These are phyloP conservation scores for Pistacia integerrima DNA, from an alignment of 345 rosid genomes.

Conservation along the genomic window DNA sequence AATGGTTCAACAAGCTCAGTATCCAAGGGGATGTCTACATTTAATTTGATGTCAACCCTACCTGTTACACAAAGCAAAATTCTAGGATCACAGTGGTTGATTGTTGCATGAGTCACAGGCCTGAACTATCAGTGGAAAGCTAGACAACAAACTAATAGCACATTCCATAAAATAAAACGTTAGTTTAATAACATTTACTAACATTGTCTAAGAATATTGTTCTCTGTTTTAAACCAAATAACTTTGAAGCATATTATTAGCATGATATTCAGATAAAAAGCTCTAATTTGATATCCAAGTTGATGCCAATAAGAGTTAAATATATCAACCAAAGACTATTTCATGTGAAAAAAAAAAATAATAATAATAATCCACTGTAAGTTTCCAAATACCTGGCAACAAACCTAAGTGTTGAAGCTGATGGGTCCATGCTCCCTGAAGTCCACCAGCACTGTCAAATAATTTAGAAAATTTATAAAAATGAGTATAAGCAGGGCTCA, in stretches of 20 bases:
- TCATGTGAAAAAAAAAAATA: not conserved
- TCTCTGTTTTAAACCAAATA: not conserved
- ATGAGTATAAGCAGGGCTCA: not conserved
- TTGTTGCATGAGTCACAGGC: not conserved
- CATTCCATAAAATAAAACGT: not conserved
- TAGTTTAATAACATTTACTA: not conserved
- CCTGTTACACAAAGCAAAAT: slow-evolving; percentile 50
- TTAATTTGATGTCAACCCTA: slow-evolving; percentile 56
- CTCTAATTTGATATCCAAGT: not conserved
- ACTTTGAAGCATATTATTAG: not conserved
- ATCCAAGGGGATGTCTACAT: slow-evolving; percentile 63
- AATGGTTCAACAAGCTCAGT: slow-evolving; percentile 76
- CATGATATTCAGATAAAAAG: not conserved
- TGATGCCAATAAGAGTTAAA: not conserved
- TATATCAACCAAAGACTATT: slow-evolving; percentile 7
- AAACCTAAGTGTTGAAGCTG: slow-evolving; percentile 55
- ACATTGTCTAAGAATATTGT: not conserved
- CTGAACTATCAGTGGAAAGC: not conserved
- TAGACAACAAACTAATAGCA: not conserved
- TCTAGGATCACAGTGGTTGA: slow-evolving; percentile 5
- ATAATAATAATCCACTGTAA: not conserved
- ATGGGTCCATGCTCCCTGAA: slow-evolving; percentile 42
- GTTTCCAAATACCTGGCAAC: slow-evolving; percentile 67
- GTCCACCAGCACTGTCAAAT: slow-evolving; percentile 56
- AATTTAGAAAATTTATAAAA: slow-evolving; percentile 15